A percentile compares a stretch with the other conserved stretches of the same genome.
These are phyloP conservation scores for Saccharomycopsis sp. DNA, from an alignment of 805 yeast species.

Conservation along the genomic window DNA sequence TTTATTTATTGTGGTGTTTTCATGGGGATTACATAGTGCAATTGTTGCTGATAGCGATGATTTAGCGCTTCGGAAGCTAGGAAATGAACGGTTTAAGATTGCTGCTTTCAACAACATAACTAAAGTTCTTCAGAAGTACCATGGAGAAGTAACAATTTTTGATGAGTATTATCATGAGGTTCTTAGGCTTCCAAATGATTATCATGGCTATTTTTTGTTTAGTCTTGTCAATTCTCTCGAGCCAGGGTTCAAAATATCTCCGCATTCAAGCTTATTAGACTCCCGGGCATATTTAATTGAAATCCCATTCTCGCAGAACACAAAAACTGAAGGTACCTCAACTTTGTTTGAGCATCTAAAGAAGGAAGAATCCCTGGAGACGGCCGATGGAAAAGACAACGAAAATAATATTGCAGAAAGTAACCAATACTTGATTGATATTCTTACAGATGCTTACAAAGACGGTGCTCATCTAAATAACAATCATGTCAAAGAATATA, in stretches of 20 bases:
- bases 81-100: conserved; percentile 48
- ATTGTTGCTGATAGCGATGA: conserved; percentile 71
- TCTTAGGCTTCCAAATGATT: conserved; percentile 11
- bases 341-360: background rate
- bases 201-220: conserved; percentile 54
- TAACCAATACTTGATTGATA: conserved; percentile 27
- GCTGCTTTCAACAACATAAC: conserved; percentile 51
- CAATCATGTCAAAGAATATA: conserved; percentile 25
- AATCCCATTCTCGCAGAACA: conserved; percentile 8
- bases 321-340: conserved; percentile 34
- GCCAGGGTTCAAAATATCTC: conserved; percentile 56
- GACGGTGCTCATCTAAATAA: conserved; percentile 50
- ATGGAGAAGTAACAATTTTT: conserved; percentile 33
- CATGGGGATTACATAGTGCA: conserved; percentile 76
- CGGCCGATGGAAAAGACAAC: conserved; percentile 33
- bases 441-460: conserved; percentile 53
- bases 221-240: conserved; percentile 55
- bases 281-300: conserved; percentile 9
- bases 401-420: conserved; percentile 31
- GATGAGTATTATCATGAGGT: conserved; percentile 15
- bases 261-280: conserved; percentile 26
- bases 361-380: conserved; percentile 31
- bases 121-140: conserved; percentile 41
- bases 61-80: conserved; percentile 52
- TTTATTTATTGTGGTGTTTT: conserved; percentile 49